Percentiles rank a stretch among this genome's conserved stretches.
Conservation (phyloP, 768 basidiomycete species). For the Boletus reticuloceps region DNA sequence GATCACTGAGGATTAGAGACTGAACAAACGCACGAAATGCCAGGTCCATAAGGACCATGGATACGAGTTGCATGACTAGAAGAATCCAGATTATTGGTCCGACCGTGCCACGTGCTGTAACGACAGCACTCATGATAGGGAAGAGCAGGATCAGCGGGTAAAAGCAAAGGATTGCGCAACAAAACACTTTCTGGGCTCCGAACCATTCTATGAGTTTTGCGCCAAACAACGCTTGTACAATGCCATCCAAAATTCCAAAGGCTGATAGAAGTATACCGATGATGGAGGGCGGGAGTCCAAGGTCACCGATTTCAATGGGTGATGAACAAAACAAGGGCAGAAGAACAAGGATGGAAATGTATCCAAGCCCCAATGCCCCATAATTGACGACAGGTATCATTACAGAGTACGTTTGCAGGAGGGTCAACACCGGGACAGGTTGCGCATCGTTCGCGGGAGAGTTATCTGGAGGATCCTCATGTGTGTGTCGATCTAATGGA, state of each 20-base stretch:
- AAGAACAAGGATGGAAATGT: conserved; percentile 41
- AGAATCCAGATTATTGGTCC: no score
- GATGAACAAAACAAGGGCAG: conserved; percentile 45
- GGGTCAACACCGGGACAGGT: conserved; percentile 32
- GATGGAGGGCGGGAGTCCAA: conserved; percentile 37
- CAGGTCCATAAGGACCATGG: conserved; percentile 6
- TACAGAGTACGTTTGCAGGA: conserved; percentile 32
- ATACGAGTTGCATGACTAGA: conserved; percentile 16
- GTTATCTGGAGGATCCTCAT: not conserved
- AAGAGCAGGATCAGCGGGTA: no score
- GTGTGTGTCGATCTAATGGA: conserved; percentile 1
- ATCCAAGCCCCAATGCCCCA: conserved; percentile 39
- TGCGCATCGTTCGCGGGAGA: not conserved
- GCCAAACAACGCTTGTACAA: not conserved
- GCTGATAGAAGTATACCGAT: conserved; percentile 40
- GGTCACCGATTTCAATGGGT: conserved; percentile 42
- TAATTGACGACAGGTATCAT: conserved; percentile 44
- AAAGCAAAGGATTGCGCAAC: no score
- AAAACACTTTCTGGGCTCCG: not conserved
- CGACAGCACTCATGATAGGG: no score
- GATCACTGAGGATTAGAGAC: no score
- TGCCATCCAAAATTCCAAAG: not conserved
- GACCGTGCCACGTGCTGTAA: no score
- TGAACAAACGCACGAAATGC: no score
- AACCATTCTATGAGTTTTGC: not conserved